These are phyloP conservation scores for Pleurotus sapidus DNA, from an alignment of 768 basidiomycete species.

Conservation along the genomic window DNA sequence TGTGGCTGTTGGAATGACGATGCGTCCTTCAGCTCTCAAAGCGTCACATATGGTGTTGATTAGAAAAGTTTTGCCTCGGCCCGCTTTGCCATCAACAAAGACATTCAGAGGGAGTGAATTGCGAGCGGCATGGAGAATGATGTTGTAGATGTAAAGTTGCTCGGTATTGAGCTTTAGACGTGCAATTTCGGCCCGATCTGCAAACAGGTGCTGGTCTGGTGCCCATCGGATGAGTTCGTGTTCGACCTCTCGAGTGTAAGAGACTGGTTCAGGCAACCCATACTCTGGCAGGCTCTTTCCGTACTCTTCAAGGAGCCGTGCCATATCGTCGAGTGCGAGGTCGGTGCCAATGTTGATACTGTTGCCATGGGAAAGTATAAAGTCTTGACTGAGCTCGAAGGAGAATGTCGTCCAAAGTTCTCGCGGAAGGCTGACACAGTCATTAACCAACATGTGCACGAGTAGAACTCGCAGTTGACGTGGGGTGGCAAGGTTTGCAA, in stretches of 20 bases:
- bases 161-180: too few species aligned
- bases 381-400: conserved; percentile 10
- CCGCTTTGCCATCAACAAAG: too few species aligned
- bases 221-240: not conserved
- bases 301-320: not conserved
- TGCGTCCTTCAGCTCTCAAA: too few species aligned
- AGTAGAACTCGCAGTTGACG: conserved; percentile 35
- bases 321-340: not conserved
- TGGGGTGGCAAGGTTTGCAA: conserved; percentile 27
- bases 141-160: too few species aligned
- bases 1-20: too few species aligned
- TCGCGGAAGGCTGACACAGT: conserved; percentile 18
- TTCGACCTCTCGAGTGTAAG: not conserved
- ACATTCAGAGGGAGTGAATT: too few species aligned
- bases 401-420: conserved; percentile 10
- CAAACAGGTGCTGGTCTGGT: not conserved
- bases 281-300: not conserved
- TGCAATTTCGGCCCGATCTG: too few species aligned
- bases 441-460: conserved; percentile 33
- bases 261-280: not conserved
- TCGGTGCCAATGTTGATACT: not conserved
- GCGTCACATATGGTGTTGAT: too few species aligned
- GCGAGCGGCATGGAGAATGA: too few species aligned
- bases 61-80: too few species aligned
- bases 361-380: not conserved